Percentiles rank a stretch among this genome's conserved stretches.
Evolutionary conservation across 2,329 filamentous ascomycete genomes (phyloP).

Genomic region (Chlorencoelia australis): DNA sequence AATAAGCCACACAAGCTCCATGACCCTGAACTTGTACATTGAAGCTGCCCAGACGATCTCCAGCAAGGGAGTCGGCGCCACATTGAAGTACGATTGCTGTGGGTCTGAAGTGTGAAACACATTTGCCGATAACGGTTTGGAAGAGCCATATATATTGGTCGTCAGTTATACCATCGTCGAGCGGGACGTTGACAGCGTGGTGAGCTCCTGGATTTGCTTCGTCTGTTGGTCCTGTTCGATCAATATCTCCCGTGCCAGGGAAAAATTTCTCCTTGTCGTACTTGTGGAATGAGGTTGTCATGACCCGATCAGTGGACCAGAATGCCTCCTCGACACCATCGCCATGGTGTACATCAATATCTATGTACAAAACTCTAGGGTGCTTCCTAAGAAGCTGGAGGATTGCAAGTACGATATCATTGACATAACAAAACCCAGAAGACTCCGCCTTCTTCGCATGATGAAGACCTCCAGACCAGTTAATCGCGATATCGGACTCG

Average conservation of each 20-base stretch:
- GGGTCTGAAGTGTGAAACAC: constrained; percentile 76
- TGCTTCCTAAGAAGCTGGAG: constrained; percentile 75
- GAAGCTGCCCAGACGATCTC: constrained; percentile 88
- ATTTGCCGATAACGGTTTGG: constrained; percentile 66
- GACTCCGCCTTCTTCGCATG: constrained; percentile 93
- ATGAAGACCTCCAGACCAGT: constrained; percentile 94
- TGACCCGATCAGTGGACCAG: constrained; percentile 78
- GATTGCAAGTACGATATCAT: constrained; percentile 93
- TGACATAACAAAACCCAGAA: constrained; percentile 96
- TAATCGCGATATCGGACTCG: constrained; percentile 91
- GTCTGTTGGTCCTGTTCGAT: constrained; percentile 74
- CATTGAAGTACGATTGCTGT: constrained; percentile 90
- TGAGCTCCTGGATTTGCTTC: constrained; percentile 81
- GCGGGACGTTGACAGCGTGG: constrained; percentile 81
- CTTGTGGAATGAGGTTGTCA: constrained; percentile 94
- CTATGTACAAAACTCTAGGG: constrained; percentile 84
- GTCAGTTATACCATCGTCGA: constrained; percentile 86
- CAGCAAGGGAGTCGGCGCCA: constrained; percentile 87
- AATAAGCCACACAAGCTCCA: constrained; percentile 80
- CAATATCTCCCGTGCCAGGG: constrained; percentile 78
- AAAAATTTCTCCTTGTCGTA: constrained; percentile 81
- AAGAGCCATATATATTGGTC: constrained; percentile 82
- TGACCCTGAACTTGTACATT: constrained; percentile 95
- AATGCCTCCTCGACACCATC: constrained; percentile 89
- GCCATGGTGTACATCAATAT: constrained; percentile 87